phyloP scores from a whole-genome alignment of 2,329 filamentous ascomycete genomes.

The Cordyceps militaris region DNA sequence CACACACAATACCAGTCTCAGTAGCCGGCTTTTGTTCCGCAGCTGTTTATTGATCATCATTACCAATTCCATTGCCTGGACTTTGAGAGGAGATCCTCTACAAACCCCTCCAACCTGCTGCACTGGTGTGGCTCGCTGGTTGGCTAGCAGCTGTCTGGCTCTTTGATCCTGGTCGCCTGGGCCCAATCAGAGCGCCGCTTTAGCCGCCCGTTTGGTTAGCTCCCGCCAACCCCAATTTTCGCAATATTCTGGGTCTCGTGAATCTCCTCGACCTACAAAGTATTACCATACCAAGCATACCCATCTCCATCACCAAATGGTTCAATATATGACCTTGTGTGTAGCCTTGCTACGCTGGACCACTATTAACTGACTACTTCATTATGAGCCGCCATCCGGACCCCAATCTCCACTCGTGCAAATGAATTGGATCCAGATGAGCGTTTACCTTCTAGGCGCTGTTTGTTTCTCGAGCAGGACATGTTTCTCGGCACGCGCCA shows the following conservation, averaged over 20 bases:
- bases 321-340: too few species aligned
- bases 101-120: too few species aligned
- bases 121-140: background rate
- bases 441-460: too few species aligned
- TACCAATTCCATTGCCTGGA: background rate
- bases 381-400: background rate
- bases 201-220: slow-evolving; percentile 10
- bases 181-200: background rate
- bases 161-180: background rate
- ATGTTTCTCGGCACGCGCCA: background rate
- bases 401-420: background rate
- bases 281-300: background rate
- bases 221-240: background rate
- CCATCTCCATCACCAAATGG: background rate
- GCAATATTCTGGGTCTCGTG: background rate
- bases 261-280: background rate
- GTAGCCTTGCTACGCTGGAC: too few species aligned
- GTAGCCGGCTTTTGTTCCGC: background rate
- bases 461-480: background rate
- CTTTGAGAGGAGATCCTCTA: background rate
- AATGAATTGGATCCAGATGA: background rate
- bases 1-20: background rate
- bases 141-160: background rate
- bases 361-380: too few species aligned
- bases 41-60: background rate